A percentile compares a stretch with the other conserved stretches of the same genome.
Evolutionary conservation across 2,329 filamentous ascomycete species (phyloP).

Genomic region (Calonectria pauciramosa): DNA sequence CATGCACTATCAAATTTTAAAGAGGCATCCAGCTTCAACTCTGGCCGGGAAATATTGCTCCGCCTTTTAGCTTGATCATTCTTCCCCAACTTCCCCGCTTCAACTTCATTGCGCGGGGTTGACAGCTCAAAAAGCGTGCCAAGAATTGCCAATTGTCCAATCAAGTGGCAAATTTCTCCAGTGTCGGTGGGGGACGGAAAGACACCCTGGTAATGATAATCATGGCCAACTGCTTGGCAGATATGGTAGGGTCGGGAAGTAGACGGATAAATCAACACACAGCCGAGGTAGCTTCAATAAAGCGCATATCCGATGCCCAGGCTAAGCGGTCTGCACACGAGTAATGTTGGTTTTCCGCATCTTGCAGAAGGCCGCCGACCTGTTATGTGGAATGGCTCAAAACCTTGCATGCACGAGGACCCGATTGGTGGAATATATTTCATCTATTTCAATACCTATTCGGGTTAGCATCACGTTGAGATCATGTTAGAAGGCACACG

Average conservation of each 20-base stretch:
- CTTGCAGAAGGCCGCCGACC: not conserved
- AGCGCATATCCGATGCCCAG: not conserved
- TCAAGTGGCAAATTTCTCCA: too few relatives aligned
- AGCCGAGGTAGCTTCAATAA: not conserved
- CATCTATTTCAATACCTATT: not conserved
- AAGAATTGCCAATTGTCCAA: not conserved
- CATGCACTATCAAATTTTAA: not conserved
- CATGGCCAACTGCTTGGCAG: not conserved
- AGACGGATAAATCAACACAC: not conserved
- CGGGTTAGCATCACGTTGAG: not conserved
- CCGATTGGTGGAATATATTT: constrained; percentile 1
- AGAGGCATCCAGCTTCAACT: not conserved
- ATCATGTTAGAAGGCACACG: not conserved
- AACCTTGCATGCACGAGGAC: not conserved
- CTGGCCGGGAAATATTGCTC: constrained; percentile 10
- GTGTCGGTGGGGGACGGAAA: not conserved
- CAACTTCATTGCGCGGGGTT: not conserved
- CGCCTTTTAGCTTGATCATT: not conserved
- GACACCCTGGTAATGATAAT: not conserved
- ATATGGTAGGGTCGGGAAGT: not conserved
- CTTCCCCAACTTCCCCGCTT: constrained; percentile 8
- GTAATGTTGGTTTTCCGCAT: not conserved
- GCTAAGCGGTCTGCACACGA: not conserved
- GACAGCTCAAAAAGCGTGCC: not conserved
- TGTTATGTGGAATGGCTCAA: not conserved